Percentiles rank a stretch among this genome's conserved stretches.
phyloP scores from a whole-genome alignment of 805 yeast genomes.

The Metschnikowia matae region DNA sequence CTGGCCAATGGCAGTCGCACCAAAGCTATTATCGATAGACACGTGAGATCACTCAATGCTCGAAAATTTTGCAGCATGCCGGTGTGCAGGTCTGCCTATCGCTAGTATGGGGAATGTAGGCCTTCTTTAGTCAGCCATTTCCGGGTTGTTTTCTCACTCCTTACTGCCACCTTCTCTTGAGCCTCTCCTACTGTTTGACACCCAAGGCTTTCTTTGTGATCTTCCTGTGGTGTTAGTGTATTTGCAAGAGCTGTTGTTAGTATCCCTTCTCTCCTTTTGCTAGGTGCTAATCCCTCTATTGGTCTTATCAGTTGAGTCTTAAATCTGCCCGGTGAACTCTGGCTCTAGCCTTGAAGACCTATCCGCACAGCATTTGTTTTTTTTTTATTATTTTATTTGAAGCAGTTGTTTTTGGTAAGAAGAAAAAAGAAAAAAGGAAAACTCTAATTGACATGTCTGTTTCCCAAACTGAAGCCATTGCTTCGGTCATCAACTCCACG shows the following conservation, averaged over 20 bases:
- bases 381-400: too few species aligned
- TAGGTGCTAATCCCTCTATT: not conserved
- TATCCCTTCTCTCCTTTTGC: not conserved
- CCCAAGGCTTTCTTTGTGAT: not conserved
- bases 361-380: not conserved
- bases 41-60: constrained; percentile 21
- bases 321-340: not conserved
- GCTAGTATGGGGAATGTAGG: constrained; percentile 1
- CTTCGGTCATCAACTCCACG: constrained; percentile 22
- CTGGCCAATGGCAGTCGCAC: constrained; percentile 14
- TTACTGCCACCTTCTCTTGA: not conserved
- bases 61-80: constrained; percentile 15
- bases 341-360: not conserved
- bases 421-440: too few species aligned
- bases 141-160: not conserved
- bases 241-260: not conserved
- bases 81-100: constrained; percentile 9
- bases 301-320: constrained; percentile 1
- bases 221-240: not conserved
- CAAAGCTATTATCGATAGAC: constrained; percentile 13
- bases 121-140: not conserved
- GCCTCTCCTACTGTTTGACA: not conserved
- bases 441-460: constrained; percentile 1
- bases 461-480: constrained; percentile 17
- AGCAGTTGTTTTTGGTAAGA: too few species aligned